A percentile compares a stretch with the other conserved stretches of the same genome.
These are phyloP conservation scores for Monosporozyma yasuniensis DNA, from an alignment of 805 yeast species.

Conservation along the genomic window DNA sequence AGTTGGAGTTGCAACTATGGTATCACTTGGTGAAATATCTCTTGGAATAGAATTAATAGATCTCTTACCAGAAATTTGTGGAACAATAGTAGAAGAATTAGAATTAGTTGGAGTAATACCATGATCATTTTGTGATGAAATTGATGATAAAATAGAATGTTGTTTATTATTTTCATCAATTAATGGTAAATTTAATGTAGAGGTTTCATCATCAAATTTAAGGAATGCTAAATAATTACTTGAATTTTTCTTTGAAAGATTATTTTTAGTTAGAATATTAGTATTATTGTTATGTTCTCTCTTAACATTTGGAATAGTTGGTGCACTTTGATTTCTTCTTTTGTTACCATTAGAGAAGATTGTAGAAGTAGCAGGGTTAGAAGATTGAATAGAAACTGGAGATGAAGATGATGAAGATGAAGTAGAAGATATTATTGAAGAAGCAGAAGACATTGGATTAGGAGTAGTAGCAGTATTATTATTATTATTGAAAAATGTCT, in stretches of 20 bases:
- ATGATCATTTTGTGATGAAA: background rate
- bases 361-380: slow-evolving; percentile 3
- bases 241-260: background rate
- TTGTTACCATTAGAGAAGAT: background rate
- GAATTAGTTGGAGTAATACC: background rate
- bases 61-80: background rate
- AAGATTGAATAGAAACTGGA: background rate
- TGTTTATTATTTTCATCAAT: background rate
- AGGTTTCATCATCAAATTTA: slow-evolving; percentile 6
- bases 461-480: background rate
- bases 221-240: slow-evolving; percentile 5
- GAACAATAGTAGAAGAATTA: background rate
- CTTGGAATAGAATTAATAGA: background rate
- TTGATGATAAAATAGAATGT: background rate
- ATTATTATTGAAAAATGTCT: slow-evolving; percentile 11
- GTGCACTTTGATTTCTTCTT: slow-evolving; percentile 3
- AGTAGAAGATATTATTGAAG: slow-evolving; percentile 1
- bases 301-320: background rate
- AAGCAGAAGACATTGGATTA: background rate
- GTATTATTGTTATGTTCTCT: slow-evolving; percentile 2
- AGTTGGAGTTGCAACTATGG: slow-evolving; percentile 7
- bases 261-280: background rate
- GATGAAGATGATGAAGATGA: background rate
- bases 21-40: slow-evolving; percentile 6
- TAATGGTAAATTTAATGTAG: background rate